Base-by-base conservation (phyloP, 2,329 filamentous ascomycete species). In the Ascochyta clinopodiicola region DNA sequence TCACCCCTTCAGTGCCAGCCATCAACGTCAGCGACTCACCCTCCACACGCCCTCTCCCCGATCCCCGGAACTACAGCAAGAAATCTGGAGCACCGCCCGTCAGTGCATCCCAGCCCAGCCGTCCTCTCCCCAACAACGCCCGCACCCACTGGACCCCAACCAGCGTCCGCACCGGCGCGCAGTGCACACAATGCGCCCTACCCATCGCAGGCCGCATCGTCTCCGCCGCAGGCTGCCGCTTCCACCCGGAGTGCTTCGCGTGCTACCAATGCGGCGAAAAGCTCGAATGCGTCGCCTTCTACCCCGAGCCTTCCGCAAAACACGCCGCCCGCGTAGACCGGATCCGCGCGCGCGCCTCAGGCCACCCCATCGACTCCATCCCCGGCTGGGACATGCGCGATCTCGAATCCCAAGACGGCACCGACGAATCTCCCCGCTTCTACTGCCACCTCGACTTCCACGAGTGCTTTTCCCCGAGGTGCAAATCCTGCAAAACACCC, bases 371-470 rank as follows among this genome's bases (percentile, higher is more conserved):
- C 10, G 79, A 83, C 45, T 67, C 66, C 45, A 60, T 73, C 2
- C 64, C 68, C 21, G 59, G 70, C 5, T 68, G 72, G 51, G 62
- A 72, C 2, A 83, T 84, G 76, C 82, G 49, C n/a, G 62, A 64
- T 7, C 66, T 82, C 2, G 88, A 91, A 35, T 63, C 72, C 25
- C 70, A 76, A 36, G 90, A 94, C 65, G 88, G 89, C 37, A 57
- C 44, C 22, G 89, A 94, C 71, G 83, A 85, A 34, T 57, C 66
- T 2, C 82, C 91, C 40, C 87, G 94, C 10, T 98, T 98, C 83
- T 99, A 90, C 79, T 99, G 95, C 77, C 94, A 98, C 73, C 84
- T 99, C n/a, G 95, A 99, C 80, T 99, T 93, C 85, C 95, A 99
- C 76, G 95, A 99, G 77, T 81, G 90, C 49, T 99, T 91, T 77